These are phyloP conservation scores for Aureobasidium sp. DNA, from an alignment of 2,329 filamentous ascomycete species.

Conservation along the genomic window DNA sequence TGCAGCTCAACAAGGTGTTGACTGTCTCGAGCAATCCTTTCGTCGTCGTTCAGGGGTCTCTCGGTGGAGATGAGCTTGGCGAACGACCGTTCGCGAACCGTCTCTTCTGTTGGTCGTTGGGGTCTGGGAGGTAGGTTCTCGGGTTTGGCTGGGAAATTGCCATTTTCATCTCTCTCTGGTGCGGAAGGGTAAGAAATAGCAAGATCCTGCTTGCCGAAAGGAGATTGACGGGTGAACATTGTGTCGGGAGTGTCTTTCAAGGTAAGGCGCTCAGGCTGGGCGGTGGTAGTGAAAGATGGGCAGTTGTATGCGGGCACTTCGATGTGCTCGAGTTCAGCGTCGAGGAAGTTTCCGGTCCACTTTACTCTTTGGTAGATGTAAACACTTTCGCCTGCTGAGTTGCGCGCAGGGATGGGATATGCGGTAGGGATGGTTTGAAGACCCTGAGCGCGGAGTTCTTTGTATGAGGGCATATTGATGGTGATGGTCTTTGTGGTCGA, in stretches of 20 bases:
- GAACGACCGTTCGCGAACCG: not conserved
- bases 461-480: not conserved
- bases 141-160: not conserved
- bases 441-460: slow-evolving; percentile 2
- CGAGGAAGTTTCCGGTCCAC: not conserved
- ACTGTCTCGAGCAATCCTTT: not conserved
- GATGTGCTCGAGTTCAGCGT: not conserved
- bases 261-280: not conserved
- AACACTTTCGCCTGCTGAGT: not conserved
- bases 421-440: not conserved
- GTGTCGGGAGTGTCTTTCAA: not conserved
- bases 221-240: not conserved
- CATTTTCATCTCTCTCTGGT: not conserved
- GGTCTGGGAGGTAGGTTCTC: not conserved
- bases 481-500: not conserved
- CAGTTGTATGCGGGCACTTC: not conserved
- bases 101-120: not conserved
- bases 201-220: not conserved
- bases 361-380: not conserved
- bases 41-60: not conserved
- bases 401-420: not conserved
- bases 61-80: not conserved
- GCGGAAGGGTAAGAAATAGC: not conserved
- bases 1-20: not conserved
- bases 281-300: not conserved